phyloP scores from a whole-genome alignment of 495 filamentous ascomycete species.

The Alectoria sarmentosa region DNA sequence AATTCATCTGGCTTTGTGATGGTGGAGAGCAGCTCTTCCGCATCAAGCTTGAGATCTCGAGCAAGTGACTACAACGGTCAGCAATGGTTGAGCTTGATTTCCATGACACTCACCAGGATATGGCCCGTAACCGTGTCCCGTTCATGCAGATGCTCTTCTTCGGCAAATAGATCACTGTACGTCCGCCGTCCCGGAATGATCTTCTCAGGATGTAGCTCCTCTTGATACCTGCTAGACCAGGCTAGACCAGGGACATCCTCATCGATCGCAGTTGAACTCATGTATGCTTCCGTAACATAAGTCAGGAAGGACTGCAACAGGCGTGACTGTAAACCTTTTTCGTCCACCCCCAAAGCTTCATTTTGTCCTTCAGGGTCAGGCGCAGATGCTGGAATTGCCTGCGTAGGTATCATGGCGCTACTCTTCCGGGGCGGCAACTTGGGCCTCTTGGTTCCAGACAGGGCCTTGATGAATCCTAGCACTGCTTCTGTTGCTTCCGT shows the following conservation, averaged over 20 bases:
- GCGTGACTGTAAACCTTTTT: conserved; percentile 50
- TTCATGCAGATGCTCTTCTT: conserved; percentile 54
- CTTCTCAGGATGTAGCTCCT: conserved; percentile 59
- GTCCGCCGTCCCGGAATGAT: conserved; percentile 50
- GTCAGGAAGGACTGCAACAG: conserved; percentile 82
- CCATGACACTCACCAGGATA: conserved; percentile 51
- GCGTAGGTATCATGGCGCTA: conserved; percentile 47
- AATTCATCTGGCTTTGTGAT: conserved; percentile 29
- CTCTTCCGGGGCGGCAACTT: conserved; percentile 63
- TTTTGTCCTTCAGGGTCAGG: conserved; percentile 68
- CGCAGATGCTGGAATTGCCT: conserved; percentile 38
- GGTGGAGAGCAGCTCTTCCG: conserved; percentile 45
- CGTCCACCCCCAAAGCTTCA: conserved; percentile 43
- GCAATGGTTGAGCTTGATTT: not conserved
- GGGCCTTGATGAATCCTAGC: conserved; percentile 64
- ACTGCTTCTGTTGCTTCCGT: conserved; percentile 65
- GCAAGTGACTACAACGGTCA: conserved; percentile 53
- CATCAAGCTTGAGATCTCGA: conserved; percentile 56
- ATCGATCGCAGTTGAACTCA: conserved; percentile 44
- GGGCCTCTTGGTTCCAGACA: conserved; percentile 67
- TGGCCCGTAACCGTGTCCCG: conserved; percentile 69
- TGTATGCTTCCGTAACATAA: conserved; percentile 75
- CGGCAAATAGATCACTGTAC: conserved; percentile 52
- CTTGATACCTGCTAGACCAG: conserved; percentile 68
- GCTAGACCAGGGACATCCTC: conserved; percentile 59